Conservation (phyloP, 371 early-diverging fungal species). For the Conidiobolus incongruus region DNA sequence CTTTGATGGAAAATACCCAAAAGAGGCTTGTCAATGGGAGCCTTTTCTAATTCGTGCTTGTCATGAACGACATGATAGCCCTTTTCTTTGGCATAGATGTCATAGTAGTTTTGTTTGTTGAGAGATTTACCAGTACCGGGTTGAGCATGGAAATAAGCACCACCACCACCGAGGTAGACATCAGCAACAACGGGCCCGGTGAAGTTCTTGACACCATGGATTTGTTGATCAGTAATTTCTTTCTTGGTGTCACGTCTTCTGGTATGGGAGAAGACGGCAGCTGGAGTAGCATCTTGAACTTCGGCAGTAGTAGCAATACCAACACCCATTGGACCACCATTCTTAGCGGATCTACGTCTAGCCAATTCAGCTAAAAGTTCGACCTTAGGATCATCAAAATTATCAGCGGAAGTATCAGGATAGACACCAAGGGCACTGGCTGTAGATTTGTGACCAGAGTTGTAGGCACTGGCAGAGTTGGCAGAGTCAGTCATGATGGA, state of each 20-base stretch:
- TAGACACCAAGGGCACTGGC: slow-evolving; percentile 40
- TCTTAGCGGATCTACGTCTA: slow-evolving; percentile 38
- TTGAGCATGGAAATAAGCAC: slow-evolving; percentile 19
- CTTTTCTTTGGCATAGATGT: slow-evolving; percentile 14
- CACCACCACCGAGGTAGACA: too few relatives aligned
- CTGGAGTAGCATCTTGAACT: slow-evolving; percentile 49
- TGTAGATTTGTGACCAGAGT: slow-evolving; percentile 38
- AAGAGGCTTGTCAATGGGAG: too few relatives aligned
- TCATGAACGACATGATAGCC: too few relatives aligned
- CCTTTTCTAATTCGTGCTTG: too few relatives aligned
- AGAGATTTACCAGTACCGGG: slow-evolving; percentile 15
- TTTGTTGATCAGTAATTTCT: slow-evolving; percentile 34
- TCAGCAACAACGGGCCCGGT: too few relatives aligned
- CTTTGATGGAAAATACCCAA: too few relatives aligned
- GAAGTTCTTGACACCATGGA: slow-evolving; percentile 23
- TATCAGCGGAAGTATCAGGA: slow-evolving; percentile 22
- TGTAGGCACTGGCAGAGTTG: slow-evolving; percentile 47
- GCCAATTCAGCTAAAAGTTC: too few relatives aligned
- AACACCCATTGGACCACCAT: slow-evolving; percentile 20
- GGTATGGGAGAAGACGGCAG: slow-evolving; percentile 40
- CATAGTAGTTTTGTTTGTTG: slow-evolving; percentile 30
- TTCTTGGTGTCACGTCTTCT: slow-evolving; percentile 22
- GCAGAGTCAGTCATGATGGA: slow-evolving; percentile 51
- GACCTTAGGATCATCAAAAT: slow-evolving; percentile 35
- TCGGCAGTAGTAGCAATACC: slow-evolving; percentile 51